Conservation (phyloP, 208 protist species). For the Wallacemonas sp. region DNA sequence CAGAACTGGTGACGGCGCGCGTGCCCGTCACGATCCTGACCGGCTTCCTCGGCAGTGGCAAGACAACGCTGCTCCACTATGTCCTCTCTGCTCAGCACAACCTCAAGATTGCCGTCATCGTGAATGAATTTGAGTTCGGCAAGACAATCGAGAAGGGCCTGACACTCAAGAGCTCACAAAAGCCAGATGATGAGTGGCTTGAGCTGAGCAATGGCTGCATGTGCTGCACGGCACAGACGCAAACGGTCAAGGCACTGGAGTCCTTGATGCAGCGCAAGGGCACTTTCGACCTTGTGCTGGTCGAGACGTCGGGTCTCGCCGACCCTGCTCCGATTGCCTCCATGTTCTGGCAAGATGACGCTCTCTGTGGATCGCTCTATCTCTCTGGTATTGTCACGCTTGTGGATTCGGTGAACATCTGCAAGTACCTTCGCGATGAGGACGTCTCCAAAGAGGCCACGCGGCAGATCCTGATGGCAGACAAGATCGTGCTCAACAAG, state of each 20-base stretch:
- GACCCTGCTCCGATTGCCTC: conserved; percentile 92
- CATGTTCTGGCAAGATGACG: conserved; percentile 95
- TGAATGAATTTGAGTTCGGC: conserved; percentile 93
- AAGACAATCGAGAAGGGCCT: conserved; percentile 92
- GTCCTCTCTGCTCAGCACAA: conserved; percentile 88
- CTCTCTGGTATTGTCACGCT: conserved; percentile 91
- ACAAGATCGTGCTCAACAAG: conserved; percentile 96
- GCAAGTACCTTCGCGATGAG: conserved; percentile 64
- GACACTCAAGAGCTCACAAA: conserved; percentile 87
- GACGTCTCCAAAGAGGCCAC: conserved; percentile 70
- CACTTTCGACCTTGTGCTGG: conserved; percentile 90
- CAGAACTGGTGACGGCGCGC: conserved; percentile 68
- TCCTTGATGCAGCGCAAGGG: conserved; percentile 79
- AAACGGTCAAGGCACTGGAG: conserved; percentile 87
- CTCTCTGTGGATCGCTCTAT: conserved; percentile 73
- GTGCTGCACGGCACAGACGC: conserved; percentile 93
- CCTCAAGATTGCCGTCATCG: conserved; percentile 94
- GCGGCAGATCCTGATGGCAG: conserved; percentile 93
- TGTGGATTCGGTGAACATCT: conserved; percentile 88
- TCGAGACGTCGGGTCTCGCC: conserved; percentile 91
- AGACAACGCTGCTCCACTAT: conserved; percentile 94
- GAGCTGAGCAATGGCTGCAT: conserved; percentile 96
- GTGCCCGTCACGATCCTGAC: conserved; percentile 94
- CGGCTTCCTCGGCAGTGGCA: conserved; percentile 93
- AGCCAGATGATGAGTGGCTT: conserved; percentile 94